phyloP scores from a whole-genome alignment of 495 filamentous ascomycete species.

The Darksidea phi region DNA sequence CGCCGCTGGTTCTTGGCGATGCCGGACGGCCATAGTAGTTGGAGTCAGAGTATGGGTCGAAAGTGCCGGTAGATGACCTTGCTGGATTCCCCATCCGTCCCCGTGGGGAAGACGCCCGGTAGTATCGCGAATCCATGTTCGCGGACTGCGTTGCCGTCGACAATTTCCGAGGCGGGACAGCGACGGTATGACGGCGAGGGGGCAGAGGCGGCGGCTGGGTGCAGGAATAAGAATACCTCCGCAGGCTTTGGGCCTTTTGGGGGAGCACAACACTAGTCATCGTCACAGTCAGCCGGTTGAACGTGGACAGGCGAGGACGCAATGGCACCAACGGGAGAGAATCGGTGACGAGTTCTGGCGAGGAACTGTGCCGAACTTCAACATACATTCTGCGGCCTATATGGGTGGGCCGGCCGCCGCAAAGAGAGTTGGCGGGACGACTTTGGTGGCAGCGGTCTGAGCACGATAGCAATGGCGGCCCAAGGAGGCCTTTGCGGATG shows the following conservation, averaged over 20 bases:
- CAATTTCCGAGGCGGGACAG: constrained; percentile 1
- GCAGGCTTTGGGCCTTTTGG: constrained; percentile 11
- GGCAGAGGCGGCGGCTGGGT: constrained; percentile 11
- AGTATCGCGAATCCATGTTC: constrained; percentile 31
- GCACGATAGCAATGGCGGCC: neutral
- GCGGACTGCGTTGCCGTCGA: constrained; percentile 3
- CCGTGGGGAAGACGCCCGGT: constrained; percentile 33
- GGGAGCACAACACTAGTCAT: constrained; percentile 33
- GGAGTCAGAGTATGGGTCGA: constrained; percentile 22
- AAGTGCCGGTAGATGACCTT: constrained; percentile 33
- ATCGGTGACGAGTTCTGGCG: constrained; percentile 19
- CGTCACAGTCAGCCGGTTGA: constrained; percentile 18
- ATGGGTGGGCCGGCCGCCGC: neutral
- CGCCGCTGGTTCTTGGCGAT: constrained; percentile 32
- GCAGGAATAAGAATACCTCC: constrained; percentile 18
- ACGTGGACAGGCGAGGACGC: neutral
- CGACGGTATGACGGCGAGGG: constrained; percentile 21
- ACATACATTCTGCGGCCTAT: constrained; percentile 31
- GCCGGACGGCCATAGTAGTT: constrained; percentile 16
- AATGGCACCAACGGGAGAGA: constrained; percentile 30
- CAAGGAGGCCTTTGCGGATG: neutral
- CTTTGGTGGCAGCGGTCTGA: neutral
- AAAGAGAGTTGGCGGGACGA: constrained; percentile 2
- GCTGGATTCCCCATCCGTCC: constrained; percentile 22
- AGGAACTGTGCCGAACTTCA: constrained; percentile 18